Base-by-base conservation (phyloP, 2,329 filamentous ascomycete species). In the Fusarium sp. region DNA sequence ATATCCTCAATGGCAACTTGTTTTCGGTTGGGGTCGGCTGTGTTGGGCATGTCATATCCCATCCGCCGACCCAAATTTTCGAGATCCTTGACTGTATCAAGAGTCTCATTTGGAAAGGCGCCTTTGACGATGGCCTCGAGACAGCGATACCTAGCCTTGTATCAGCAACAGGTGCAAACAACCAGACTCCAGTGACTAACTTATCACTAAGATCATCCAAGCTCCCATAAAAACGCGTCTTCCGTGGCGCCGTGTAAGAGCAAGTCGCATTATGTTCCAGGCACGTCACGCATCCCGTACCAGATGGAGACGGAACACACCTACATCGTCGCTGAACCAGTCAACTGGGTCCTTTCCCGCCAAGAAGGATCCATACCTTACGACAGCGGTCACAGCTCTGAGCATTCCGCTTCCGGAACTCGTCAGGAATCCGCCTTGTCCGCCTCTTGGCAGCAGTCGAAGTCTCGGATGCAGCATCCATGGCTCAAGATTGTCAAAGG, bases 301-400 rank as follows among this genome's bases (percentile, higher is more conserved):
- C 81, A 18, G 71, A 76, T 18, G 76, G 68, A 25, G 77, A 75
- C 6, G 78, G 78, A 5, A 83, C 79, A 59, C 82, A 84, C 71
- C 81, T 83, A 73, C 81, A 84, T 41, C 82, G 75, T 63, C 80
- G 76, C 82, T 81, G 64, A 64, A 27, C 39, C 30, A 52, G 37
- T 61, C 50, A 68, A 39, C 62, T 9, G 9, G n/a, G 11, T 30
- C 23, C 23, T 8, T 27, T 30, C 6, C 6, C 23, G 35, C 35
- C 16, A 37, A 37, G 54, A 9, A 39, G 35, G 35, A 25, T 14
- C 56, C 56, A 27, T 39, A 79, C 81, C 77, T 81, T 82, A 35
- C 80, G 75, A 71, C 81, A 84, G 18, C 81, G 77, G 67, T 83
- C 82, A 64, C 83, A 83, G 64, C 81, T 83, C 60, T 82, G 81